Conservation (phyloP, 768 basidiomycete genomes). For the Termitomyces titanicus region DNA sequence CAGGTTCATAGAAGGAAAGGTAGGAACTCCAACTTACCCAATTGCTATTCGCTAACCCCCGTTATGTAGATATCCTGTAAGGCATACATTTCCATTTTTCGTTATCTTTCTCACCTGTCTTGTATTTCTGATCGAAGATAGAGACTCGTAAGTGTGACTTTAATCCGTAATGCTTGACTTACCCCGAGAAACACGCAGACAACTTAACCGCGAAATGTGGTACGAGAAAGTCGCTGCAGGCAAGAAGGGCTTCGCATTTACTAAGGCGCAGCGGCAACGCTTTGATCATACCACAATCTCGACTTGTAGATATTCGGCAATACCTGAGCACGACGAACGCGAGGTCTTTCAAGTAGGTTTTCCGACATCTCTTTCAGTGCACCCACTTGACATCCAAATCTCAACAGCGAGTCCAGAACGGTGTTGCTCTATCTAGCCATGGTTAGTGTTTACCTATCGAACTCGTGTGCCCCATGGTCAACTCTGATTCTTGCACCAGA, state of each 20-base stretch:
- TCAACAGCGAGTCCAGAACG: conserved; percentile 46
- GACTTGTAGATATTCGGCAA: conserved; percentile 48
- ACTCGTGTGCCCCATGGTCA: no score
- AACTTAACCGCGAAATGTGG: conserved; percentile 21
- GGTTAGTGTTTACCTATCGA: conserved; percentile 25
- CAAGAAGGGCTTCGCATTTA: conserved; percentile 17
- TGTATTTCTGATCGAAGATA: conserved; percentile 14
- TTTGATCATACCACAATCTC: conserved; percentile 44
- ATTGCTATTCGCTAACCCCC: conserved; percentile 2
- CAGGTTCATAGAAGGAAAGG: conserved; percentile 56
- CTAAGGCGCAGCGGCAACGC: conserved; percentile 21
- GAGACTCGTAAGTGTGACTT: conserved; percentile 21
- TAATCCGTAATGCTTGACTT: background rate
- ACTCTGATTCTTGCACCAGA: conserved; percentile 25
- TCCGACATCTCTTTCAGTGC: background rate
- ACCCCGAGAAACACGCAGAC: conserved; percentile 4
- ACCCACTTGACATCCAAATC: background rate
- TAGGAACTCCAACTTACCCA: conserved; percentile 27
- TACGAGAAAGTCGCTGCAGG: conserved; percentile 16
- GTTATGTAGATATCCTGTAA: conserved; percentile 7
- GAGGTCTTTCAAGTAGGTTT: conserved; percentile 57
- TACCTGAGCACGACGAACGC: conserved; percentile 52
- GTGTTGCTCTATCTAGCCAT: conserved; percentile 46
- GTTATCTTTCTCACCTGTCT: conserved; percentile 9
- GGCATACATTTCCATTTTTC: conserved; percentile 25